Evolutionary conservation across 257 asterid species (phyloP), one percentile per base, ranked within the genome.

Genomic region (Nicotiana undulata): DNA sequence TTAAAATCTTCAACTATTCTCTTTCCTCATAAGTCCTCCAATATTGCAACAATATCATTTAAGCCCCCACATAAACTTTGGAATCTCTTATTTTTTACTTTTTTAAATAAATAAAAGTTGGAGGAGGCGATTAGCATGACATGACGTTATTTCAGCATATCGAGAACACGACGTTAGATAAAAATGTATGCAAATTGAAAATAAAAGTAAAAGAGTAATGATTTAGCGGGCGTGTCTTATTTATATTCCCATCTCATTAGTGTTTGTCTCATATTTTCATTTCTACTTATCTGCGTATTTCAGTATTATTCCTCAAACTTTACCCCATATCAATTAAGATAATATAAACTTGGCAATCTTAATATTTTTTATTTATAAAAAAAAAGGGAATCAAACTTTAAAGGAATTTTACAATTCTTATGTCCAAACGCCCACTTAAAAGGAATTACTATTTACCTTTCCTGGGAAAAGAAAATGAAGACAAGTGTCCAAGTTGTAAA

Each of bases 151-250:
- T 40, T 40, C 3, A 40, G 2, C 0, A 7, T 40, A 7, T 0
- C 1, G 44, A 37, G 9, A 0, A 1, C 8, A 37, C 6, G 2
- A 37, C 2, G 2, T 0, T 40, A 7, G 0, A 7, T 40, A 40
- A 0, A 0, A 40, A 40, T 0, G 3, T 7, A 40, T 1, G 3
- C 0, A 40, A 0, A 3, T 7, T 2, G 11, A 40, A 0, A 40
- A 40, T 40, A 1, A 40, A 0, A 0, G 11, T 0, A 7, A 0
- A 40, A 1, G 3, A 0, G 0, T 40, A 40, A 9, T 40, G 46
- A 0, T 40, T 40, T 40, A 40, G 11, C 11, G 10, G 0, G 3
- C 46, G 0, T 40, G 0, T 7, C 11, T 7, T 40, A 40, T 37
- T 37, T 7, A 37, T 37, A 37, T 1, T 0, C 3, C 10, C 3